Conservation (phyloP, 495 filamentous ascomycete genomes). For the Penicillium diatomitis region DNA sequence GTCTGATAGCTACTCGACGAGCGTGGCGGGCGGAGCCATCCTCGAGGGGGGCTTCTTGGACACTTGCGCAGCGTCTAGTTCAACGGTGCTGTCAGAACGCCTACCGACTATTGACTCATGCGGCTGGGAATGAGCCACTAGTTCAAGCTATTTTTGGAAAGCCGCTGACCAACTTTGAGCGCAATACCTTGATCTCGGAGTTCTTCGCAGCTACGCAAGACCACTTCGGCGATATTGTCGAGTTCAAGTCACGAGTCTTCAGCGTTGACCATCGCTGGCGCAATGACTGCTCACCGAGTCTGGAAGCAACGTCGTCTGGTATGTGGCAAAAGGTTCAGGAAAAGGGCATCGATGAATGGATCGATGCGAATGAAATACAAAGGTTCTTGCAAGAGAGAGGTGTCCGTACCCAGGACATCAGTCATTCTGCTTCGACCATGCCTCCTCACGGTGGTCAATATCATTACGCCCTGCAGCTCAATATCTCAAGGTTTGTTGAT, state of each 20-base stretch:
- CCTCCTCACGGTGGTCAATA: constrained; percentile 5
- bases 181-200: constrained; percentile 12
- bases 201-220: constrained; percentile 17
- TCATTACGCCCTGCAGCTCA: constrained; percentile 8
- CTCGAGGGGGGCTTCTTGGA: constrained; percentile 10
- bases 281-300: constrained; percentile 7
- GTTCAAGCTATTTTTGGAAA: constrained; percentile 17
- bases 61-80: constrained; percentile 22
- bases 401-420: constrained; percentile 7
- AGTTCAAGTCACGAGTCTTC: constrained; percentile 14
- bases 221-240: constrained; percentile 11
- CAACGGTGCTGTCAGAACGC: constrained; percentile 18
- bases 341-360: constrained; percentile 13
- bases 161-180: constrained; percentile 11
- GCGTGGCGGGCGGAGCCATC: constrained; percentile 4
- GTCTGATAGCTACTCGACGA: constrained; percentile 4
- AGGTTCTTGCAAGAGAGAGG: constrained; percentile 14
- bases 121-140: constrained; percentile 5
- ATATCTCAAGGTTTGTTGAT: constrained; percentile 15
- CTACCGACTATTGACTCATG: constrained; percentile 17
- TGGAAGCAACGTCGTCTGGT: constrained; percentile 8
- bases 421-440: not conserved
- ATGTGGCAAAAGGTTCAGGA: constrained; percentile 18
- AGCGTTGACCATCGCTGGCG: constrained; percentile 5
- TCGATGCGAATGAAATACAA: constrained; percentile 26